phyloP scores from a whole-genome alignment of 139 green algal genomes.

The Volvox africanus region DNA sequence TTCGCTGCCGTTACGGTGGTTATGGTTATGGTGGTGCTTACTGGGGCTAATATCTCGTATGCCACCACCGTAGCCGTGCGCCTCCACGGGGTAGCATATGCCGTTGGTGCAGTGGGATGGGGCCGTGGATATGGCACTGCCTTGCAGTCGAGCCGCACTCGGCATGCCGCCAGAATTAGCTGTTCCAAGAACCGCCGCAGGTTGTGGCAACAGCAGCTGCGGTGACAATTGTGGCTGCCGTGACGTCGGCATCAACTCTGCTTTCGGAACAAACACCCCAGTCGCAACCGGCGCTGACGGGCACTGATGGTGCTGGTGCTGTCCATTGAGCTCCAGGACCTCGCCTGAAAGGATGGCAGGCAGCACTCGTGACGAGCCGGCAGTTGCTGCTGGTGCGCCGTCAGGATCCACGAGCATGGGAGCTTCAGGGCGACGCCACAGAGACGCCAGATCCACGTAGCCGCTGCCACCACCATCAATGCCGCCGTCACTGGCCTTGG shows the following conservation, averaged over 20 bases:
- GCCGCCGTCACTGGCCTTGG: not conserved
- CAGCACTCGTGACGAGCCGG: not conserved
- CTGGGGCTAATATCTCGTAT: too few species aligned
- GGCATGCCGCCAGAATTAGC: too few species aligned
- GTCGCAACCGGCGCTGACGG: too few species aligned
- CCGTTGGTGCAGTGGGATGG: too few species aligned
- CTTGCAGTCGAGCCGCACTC: too few species aligned
- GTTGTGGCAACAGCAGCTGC: not conserved
- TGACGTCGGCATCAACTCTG: not conserved
- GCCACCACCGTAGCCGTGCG: too few species aligned
- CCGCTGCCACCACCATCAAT: not conserved
- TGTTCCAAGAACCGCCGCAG: not conserved
- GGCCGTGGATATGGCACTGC: too few species aligned
- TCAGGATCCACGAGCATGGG: not conserved
- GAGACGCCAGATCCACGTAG: not conserved
- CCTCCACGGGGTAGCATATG: too few species aligned
- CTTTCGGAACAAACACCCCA: too few species aligned
- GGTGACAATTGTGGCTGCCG: not conserved
- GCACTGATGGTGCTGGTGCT: not conserved
- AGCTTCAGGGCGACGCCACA: not conserved
- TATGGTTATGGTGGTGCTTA: too few species aligned
- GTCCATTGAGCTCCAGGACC: not conserved
- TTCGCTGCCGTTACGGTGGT: too few species aligned
- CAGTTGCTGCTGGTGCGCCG: not conserved
- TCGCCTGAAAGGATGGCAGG: constrained; percentile 19